These are phyloP conservation scores for Fraxinus latifolia DNA, from an alignment of 305 asterid species.

Conservation along the genomic window DNA sequence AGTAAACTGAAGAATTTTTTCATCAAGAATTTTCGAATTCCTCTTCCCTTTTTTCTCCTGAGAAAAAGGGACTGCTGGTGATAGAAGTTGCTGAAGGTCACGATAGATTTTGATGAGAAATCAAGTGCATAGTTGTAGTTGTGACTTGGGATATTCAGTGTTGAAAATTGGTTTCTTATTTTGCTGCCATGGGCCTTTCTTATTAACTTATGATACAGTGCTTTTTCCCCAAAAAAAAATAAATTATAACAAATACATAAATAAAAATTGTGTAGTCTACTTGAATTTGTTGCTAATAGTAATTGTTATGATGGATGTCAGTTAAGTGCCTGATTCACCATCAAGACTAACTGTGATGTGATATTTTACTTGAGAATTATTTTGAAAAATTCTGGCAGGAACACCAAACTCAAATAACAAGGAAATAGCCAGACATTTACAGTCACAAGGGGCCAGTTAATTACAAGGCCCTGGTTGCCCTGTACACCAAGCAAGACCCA, in stretches of 20 bases:
- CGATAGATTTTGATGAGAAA: conserved; percentile 4
- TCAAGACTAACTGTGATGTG: neutral
- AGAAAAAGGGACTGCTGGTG: conserved; percentile 7
- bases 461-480: too few species aligned
- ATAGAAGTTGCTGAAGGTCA: conserved; percentile 18
- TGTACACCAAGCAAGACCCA: too few species aligned
- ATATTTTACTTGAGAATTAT: neutral
- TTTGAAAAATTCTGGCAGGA: neutral
- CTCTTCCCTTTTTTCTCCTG: neutral
- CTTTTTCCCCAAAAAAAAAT: neutral
- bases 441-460: too few species aligned
- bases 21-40: neutral
- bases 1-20: neutral
- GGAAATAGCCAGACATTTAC: too few species aligned
- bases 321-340: neutral
- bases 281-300: neutral
- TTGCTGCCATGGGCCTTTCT: neutral
- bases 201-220: neutral
- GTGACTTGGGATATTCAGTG: neutral
- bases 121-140: neutral
- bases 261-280: neutral
- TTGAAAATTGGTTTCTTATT: neutral
- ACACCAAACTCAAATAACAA: neutral
- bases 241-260: neutral
- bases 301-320: neutral